Evolutionary conservation across 371 early-diverging fungal genomes (phyloP).

Genomic region (Mucor saturninus): DNA sequence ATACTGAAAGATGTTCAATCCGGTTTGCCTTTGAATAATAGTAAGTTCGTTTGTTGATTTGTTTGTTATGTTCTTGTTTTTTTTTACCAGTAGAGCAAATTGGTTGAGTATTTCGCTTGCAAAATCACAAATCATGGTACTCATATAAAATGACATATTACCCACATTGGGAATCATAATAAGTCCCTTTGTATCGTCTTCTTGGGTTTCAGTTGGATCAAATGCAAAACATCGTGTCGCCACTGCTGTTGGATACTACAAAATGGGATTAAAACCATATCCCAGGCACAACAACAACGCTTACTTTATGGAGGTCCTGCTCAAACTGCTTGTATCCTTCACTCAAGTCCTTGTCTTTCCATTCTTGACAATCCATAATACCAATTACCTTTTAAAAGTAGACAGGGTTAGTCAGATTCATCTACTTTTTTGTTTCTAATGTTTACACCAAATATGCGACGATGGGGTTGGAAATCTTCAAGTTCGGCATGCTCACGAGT

Average conservation of each 20-base stretch:
- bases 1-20: slow-evolving; percentile 34
- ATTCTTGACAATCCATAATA: slow-evolving; percentile 83
- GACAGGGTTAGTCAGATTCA: neutral
- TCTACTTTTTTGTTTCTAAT: neutral
- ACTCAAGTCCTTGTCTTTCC: slow-evolving; percentile 62
- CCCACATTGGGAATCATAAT: slow-evolving; percentile 86
- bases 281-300: neutral
- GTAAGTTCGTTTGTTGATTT: too few species aligned
- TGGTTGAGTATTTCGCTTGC: slow-evolving; percentile 69
- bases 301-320: slow-evolving; percentile 64
- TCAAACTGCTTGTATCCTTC: slow-evolving; percentile 71
- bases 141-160: slow-evolving; percentile 77
- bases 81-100: slow-evolving; percentile 40
- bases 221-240: slow-evolving; percentile 83
- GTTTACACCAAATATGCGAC: slow-evolving; percentile 77
- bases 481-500: slow-evolving; percentile 64
- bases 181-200: slow-evolving; percentile 76
- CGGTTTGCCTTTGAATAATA: slow-evolving; percentile 29
- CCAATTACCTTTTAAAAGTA: slow-evolving; percentile 67
- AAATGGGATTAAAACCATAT: too few species aligned
- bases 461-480: slow-evolving; percentile 81
- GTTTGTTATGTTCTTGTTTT: neutral
- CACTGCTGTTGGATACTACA: slow-evolving; percentile 74
- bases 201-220: slow-evolving; percentile 77
- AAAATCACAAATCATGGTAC: slow-evolving; percentile 78